Percentiles rank a stretch among this genome's conserved stretches.
These are phyloP conservation scores for Groenewaldozyma sp. DNA, from an alignment of 1,139 yeast species.

Conservation along the genomic window DNA sequence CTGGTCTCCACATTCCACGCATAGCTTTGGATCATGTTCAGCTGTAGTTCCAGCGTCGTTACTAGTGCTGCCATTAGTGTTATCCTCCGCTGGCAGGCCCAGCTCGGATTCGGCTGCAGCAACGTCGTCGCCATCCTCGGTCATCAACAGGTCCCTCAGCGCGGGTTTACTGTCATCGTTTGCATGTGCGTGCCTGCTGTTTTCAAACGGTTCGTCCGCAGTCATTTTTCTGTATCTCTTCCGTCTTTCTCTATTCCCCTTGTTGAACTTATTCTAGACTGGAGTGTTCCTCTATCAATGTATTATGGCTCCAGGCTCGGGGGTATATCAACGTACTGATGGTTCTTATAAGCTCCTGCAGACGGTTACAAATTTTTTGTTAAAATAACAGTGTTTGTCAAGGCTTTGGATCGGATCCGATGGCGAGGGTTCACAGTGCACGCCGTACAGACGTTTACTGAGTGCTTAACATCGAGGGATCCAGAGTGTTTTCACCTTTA, in stretches of 20 bases:
- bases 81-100: slow-evolving; percentile 4
- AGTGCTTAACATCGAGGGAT: too few species aligned
- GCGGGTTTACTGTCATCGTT: slow-evolving; percentile 17
- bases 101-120: slow-evolving; percentile 9
- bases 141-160: slow-evolving; percentile 22
- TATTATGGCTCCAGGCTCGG: too few species aligned
- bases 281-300: too few species aligned
- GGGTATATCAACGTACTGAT: too few species aligned
- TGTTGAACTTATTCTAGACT: background rate
- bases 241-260: background rate
- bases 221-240: slow-evolving; percentile 1
- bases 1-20: slow-evolving; percentile 65
- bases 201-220: slow-evolving; percentile 1
- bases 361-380: too few species aligned
- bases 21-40: slow-evolving; percentile 22
- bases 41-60: background rate
- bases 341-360: too few species aligned
- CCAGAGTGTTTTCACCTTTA: too few species aligned
- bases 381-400: too few species aligned
- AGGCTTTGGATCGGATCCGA: too few species aligned
- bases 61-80: background rate
- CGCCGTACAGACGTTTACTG: too few species aligned
- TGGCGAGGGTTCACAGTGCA: too few species aligned
- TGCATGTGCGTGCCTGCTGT: background rate
- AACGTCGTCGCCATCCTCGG: slow-evolving; percentile 17